Evolutionary conservation across 164 flowering plant species (phyloP), one percentile per base, ranked within the genome.

Genomic region (Cinnamomum chago): DNA sequence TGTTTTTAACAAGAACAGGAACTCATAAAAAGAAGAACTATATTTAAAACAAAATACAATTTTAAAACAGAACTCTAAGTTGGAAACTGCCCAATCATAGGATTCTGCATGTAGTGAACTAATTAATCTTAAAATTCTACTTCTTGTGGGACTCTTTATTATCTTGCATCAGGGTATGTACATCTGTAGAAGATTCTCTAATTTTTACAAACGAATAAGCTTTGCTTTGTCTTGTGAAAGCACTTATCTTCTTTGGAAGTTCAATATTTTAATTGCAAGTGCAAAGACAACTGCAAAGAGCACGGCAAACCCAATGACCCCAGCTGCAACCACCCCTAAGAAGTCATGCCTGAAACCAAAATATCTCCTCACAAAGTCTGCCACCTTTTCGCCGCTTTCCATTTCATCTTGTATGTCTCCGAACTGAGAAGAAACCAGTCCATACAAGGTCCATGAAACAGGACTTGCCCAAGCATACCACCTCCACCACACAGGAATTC

Each of bases 381-480:
- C 51, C 68, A 90, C 89, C 23, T 78, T 51, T 33, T 17, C 22
- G 24, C 30, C 75, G 0, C 62, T 68, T 24, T 73, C 75, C 52
- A 84, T 51, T 2, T 0, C 7, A 14, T 52, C 58, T 15, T 78
- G 18, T 17, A 78, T 35, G 27, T 86, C 86, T 20, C 86, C 89
- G 67, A 78, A 86, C 55, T 86, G 89, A 50, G 89, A 81, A 13
- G 70, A 73, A 30, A 80, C 68, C 72, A 82, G 55, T 17, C 89
- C 89, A 67, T 88, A 82, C 78, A 88, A 72, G 47, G 86, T 83
- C 91, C 91, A 88, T n/a, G 87, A 79, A 20, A 84, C 80, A 3
- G 92, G 92, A 50, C 86, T 80, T 5, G 64, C 70, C 89, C 89
- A 88, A 70, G 83, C 82, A 80, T 84, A 87, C 92, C 92, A 88